Base-by-base conservation (phyloP, 176 grass and related monocot species). In the Aegilops longissima region DNA sequence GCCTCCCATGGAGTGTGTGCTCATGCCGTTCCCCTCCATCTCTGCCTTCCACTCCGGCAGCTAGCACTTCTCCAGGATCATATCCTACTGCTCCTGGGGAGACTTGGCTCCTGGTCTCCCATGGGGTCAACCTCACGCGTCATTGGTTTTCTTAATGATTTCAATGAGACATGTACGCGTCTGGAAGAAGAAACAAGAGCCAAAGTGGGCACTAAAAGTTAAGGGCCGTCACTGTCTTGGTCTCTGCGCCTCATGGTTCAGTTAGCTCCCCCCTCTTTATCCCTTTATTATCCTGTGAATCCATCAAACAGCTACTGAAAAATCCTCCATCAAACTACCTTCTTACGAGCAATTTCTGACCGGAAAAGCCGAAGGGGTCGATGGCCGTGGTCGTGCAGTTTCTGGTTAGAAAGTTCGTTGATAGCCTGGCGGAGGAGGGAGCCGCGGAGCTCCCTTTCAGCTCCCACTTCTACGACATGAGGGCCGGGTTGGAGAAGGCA, bases 311-410 rank as follows among this genome's bases (percentile, higher is more conserved):
- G 12, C 49, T 12, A 18, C 51, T 45, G 76, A 72, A 27, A 61
- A 45, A 21, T 63, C 12, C 5, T 12, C 82, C 4, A 3, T 45
- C 5, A 51, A 51, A n/a, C 20, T 77, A 61, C 31, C 76, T 61
- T 61, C 52, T 12, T 78, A 3, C 11, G 21, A 78, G 31, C 76
- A 59, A 31, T 44, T n/a, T 62, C 27, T 29, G 65, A 42, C 9
- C 9, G 40, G 40, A 42, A 11, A 42, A 42, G 9, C 9, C 40
- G 9, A 11, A 42, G 40, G 40, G 40, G 20, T 71, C 66, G 7
- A 91, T 91, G 86, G 62, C 86, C 2, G 62, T 88, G 16, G 86
- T 88, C 1, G 76, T 82, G 16, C 86, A 91, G 69, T 88, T 91
- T 29, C 90, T 91, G 4, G 56, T 91, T 5, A 81, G 14, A 11